Evolutionary conservation across 2,329 filamentous ascomycete species (phyloP).

Genomic region (Fusarium liriodendri): DNA sequence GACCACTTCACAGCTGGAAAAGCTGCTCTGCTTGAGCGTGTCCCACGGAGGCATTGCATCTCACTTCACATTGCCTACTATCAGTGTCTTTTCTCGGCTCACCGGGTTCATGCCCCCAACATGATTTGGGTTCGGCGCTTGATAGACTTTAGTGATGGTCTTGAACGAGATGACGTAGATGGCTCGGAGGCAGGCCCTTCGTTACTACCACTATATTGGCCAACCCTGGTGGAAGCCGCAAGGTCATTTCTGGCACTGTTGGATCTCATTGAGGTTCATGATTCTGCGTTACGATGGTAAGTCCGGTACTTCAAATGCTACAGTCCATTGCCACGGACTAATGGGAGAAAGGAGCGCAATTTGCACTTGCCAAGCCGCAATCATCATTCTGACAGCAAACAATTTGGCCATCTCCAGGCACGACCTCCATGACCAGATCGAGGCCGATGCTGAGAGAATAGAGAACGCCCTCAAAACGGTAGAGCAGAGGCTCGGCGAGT

Average conservation of each 20-base stretch:
- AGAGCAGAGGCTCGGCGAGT: not conserved
- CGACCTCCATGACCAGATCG: not conserved
- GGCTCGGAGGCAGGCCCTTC: not conserved
- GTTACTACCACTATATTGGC: constrained; percentile 2
- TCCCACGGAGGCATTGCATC: not conserved
- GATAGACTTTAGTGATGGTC: not conserved
- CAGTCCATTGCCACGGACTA: not conserved
- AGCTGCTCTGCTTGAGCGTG: not conserved
- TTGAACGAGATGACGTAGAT: not conserved
- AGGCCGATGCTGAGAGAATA: not conserved
- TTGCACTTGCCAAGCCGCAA: not conserved
- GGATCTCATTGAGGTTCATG: not conserved
- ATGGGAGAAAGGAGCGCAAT: not conserved
- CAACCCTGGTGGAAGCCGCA: constrained; percentile 4
- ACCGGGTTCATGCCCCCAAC: not conserved
- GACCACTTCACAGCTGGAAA: not conserved
- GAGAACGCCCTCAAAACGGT: not conserved
- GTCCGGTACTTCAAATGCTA: not conserved
- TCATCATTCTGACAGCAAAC: constrained; percentile 1
- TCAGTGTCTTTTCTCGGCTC: constrained; percentile 7
- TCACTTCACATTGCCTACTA: constrained; percentile 3
- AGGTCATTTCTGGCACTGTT: not conserved
- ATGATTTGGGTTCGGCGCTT: not conserved
- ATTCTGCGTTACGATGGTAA: constrained; percentile 9
- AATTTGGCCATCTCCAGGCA: not conserved